Evolutionary conservation across 2,329 filamentous ascomycete genomes (phyloP), one percentile per base, ranked within the genome.

Genomic region (Arachnopeziza araneosa): DNA sequence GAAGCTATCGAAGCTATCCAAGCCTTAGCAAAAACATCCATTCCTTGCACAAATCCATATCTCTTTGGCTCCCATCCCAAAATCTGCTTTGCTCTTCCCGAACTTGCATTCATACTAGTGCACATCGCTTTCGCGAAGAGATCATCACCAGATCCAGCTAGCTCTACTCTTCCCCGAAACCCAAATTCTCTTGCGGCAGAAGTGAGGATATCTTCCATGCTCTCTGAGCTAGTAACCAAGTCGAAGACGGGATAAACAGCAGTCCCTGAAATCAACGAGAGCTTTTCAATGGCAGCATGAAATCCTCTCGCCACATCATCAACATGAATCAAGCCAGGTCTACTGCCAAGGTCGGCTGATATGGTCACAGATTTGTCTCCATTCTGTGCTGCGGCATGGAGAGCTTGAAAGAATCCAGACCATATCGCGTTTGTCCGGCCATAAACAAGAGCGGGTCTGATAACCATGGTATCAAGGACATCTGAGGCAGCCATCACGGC

Each of bases 231-330:
- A 0, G 69, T 69, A 14, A 72, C 64, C 10, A 77, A 63, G 62
- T 75, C 71, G 65, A 77, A 77, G 2, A 77, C 61, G 1, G 75
- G 74, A 63, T 73, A 75, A 9, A 70, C 63, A 12, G 69, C 68
- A 19, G 64, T 66, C 9, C 65, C 64, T 10, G 64, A 50, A 48
- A 72, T 64, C 57, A 69, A 21, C n/a, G 63, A 59, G 36, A 74
- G 63, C 58, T 72, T 70, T 22, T 76, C 74, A 54, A 76, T 65
- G 1, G 71, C 71, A 1, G 63, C 64, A 55, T 70, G 66, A 17
- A 74, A 68, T 0, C 68, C 75, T n/a, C 67, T 58, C 0, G 71
- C 75, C 1, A 69, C 67, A 64, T 77, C 75, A 55, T 76, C 73
- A 12, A 77, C 71, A 58, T 76, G 74, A n/a, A 75, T 61, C 7